phyloP scores from a whole-genome alignment of 2,329 filamentous ascomycete species.

The Sporothrix humicola region DNA sequence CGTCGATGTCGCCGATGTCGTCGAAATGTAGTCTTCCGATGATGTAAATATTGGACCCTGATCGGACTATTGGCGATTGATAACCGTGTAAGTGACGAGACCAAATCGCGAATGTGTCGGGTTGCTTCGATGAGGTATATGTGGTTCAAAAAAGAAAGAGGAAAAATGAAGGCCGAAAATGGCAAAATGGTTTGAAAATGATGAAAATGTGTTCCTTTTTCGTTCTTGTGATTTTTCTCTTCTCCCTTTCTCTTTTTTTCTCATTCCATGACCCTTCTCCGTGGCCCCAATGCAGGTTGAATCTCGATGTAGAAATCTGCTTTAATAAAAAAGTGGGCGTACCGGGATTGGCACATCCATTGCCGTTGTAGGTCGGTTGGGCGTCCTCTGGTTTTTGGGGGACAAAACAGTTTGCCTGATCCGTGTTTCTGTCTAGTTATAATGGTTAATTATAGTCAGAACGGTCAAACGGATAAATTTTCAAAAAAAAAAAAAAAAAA shows the following conservation, averaged over 20 bases:
- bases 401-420: background rate
- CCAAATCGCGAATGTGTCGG: background rate
- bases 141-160: background rate
- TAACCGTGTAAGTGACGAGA: background rate
- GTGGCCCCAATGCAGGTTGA: conserved; percentile 9
- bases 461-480: too few species aligned
- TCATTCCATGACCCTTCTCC: background rate
- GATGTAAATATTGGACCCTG: conserved; percentile 6
- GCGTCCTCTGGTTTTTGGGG: background rate
- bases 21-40: background rate
- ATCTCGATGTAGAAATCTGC: conserved; percentile 8
- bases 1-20: background rate
- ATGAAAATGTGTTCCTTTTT: background rate
- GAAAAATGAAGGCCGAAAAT: background rate
- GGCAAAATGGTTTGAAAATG: background rate
- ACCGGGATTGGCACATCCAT: conserved; percentile 4
- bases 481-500: background rate
- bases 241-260: background rate
- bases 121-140: background rate
- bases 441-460: background rate
- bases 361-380: conserved; percentile 4
- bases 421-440: background rate
- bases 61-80: background rate
- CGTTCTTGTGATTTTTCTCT: background rate
- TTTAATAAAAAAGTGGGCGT: conserved; percentile 12